Conservation (phyloP, 352 stramenopile genomes). For the Phytophthora niederhauseri region DNA sequence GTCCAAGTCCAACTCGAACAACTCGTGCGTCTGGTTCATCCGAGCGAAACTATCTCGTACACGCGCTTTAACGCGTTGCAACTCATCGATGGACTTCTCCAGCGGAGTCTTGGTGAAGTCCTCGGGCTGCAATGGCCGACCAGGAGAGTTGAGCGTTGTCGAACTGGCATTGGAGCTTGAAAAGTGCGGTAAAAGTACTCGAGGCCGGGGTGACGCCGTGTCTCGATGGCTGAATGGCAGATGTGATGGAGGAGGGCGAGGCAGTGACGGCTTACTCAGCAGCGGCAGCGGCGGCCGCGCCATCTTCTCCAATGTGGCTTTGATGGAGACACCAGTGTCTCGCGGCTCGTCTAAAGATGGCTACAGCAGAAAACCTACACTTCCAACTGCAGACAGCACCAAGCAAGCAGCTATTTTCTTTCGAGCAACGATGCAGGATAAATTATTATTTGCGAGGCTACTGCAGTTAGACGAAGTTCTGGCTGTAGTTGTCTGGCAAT, state of each 20-base stretch:
- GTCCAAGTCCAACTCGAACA: constrained; percentile 38
- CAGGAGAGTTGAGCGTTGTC: not conserved
- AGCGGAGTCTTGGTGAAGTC: constrained; percentile 36
- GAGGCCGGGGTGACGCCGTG: constrained; percentile 7
- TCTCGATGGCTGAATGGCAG: constrained; percentile 28
- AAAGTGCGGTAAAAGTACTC: constrained; percentile 35
- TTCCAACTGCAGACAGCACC: not conserved
- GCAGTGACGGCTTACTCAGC: constrained; percentile 5
- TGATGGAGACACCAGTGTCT: not conserved
- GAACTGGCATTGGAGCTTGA: constrained; percentile 28
- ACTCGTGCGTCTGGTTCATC: constrained; percentile 41
- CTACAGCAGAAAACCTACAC: constrained; percentile 16
- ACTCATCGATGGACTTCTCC: constrained; percentile 33
- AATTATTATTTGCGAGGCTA: constrained; percentile 1
- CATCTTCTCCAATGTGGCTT: constrained; percentile 12
- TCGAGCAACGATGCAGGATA: not conserved
- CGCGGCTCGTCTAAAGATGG: constrained; percentile 16
- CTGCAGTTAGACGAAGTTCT: constrained; percentile 35
- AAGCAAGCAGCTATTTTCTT: constrained; percentile 9
- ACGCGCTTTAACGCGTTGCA: constrained; percentile 29
- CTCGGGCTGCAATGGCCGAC: constrained; percentile 25
- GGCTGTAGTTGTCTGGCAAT: constrained; percentile 32
- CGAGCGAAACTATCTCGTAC: constrained; percentile 33
- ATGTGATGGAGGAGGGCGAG: constrained; percentile 22
- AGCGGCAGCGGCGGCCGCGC: constrained; percentile 20